Conservation (phyloP, 495 filamentous ascomycete species). For the Podospora comata region DNA sequence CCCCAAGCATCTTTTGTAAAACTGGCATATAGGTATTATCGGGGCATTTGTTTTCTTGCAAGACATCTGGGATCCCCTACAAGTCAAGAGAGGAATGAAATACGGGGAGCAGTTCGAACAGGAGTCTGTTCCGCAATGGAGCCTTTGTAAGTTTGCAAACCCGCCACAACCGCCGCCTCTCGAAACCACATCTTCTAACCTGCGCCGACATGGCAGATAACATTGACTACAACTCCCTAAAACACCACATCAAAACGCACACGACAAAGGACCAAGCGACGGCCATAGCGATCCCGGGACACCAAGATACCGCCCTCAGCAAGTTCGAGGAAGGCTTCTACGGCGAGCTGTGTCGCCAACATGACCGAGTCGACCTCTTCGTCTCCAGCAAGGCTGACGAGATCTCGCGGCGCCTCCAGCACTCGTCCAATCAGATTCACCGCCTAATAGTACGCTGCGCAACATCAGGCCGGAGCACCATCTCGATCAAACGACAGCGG, state of each 20-base stretch:
- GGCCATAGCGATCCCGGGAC: slow-evolving; percentile 64
- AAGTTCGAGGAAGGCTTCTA: slow-evolving; percentile 63
- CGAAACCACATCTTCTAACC: neutral
- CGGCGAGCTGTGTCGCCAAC: slow-evolving; percentile 58
- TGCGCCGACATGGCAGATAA: slow-evolving; percentile 45
- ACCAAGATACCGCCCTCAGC: slow-evolving; percentile 48
- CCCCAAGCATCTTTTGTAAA: slow-evolving; percentile 1
- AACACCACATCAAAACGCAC: slow-evolving; percentile 67
- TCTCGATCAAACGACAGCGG: slow-evolving; percentile 39
- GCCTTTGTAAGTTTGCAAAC: slow-evolving; percentile 59
- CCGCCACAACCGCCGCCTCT: neutral
- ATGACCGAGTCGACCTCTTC: slow-evolving; percentile 66
- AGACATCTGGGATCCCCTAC: neutral
- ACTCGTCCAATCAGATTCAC: slow-evolving; percentile 51
- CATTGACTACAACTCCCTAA: slow-evolving; percentile 74
- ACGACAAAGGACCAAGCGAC: slow-evolving; percentile 59
- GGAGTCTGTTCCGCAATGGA: slow-evolving; percentile 83
- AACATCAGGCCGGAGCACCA: slow-evolving; percentile 27
- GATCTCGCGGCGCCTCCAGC: slow-evolving; percentile 55
- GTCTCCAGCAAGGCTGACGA: slow-evolving; percentile 69
- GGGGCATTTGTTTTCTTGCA: no score
- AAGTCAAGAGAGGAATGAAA: slow-evolving; percentile 51
- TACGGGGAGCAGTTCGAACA: slow-evolving; percentile 74
- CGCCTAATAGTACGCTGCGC: slow-evolving; percentile 45
- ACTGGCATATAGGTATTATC: neutral